phyloP scores from a whole-genome alignment of 2,329 filamentous ascomycete species.

The Pestalotiopsis sp. region DNA sequence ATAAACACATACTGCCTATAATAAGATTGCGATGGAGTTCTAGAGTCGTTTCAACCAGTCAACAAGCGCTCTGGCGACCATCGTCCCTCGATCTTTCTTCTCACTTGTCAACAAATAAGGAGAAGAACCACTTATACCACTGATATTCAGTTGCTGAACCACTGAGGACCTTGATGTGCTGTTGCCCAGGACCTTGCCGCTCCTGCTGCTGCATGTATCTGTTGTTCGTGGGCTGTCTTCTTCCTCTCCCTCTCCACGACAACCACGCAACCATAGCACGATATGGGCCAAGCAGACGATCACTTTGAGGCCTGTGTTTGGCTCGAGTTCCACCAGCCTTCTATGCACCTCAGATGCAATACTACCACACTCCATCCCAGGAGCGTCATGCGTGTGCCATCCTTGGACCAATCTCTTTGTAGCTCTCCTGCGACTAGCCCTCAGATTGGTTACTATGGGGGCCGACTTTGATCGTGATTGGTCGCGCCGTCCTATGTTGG shows the following conservation, averaged over 20 bases:
- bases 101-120: background rate
- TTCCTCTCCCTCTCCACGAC: background rate
- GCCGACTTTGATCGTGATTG: background rate
- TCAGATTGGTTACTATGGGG: slow-evolving; percentile 2
- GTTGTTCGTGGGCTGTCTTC: background rate
- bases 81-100: background rate
- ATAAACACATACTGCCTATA: background rate
- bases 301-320: slow-evolving; percentile 3
- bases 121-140: background rate
- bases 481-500: background rate
- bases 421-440: slow-evolving; percentile 15
- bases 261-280: background rate
- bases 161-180: background rate
- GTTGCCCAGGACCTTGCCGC: background rate
- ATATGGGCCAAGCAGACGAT: background rate
- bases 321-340: slow-evolving; percentile 1
- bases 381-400: slow-evolving; percentile 3
- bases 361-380: slow-evolving; percentile 2
- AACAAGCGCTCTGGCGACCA: background rate
- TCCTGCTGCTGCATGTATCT: background rate
- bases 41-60: background rate
- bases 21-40: background rate
- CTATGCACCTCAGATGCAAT: slow-evolving; percentile 12
- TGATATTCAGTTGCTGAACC: background rate
- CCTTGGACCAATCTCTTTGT: slow-evolving; percentile 11